A percentile compares a stretch with the other conserved stretches of the same genome.
Conservation (phyloP, 2,329 filamentous ascomycete genomes). For the Claviceps purpurea region DNA sequence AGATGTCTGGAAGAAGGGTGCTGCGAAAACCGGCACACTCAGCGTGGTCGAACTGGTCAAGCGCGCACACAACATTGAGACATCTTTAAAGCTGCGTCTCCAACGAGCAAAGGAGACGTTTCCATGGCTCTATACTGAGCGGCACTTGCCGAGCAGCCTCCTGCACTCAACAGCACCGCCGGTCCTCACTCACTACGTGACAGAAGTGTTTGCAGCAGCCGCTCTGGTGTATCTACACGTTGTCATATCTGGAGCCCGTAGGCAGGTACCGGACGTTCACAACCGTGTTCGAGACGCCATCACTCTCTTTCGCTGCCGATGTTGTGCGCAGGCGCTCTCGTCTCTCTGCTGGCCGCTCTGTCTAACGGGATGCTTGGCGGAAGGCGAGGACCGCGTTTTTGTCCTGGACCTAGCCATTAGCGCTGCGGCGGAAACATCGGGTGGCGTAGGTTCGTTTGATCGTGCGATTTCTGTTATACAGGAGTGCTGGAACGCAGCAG, state of each 20-base stretch:
- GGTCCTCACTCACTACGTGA: background rate
- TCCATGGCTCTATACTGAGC: background rate
- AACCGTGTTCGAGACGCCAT: background rate
- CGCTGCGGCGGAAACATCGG: background rate
- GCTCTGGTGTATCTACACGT: background rate
- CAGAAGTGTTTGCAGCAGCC: background rate
- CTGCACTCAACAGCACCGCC: background rate
- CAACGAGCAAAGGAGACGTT: background rate
- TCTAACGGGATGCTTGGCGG: background rate
- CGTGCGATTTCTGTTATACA: background rate
- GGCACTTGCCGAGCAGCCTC: background rate
- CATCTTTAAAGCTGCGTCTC: background rate
- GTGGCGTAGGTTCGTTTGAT: background rate
- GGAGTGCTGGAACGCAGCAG: background rate
- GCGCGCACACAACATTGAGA: background rate
- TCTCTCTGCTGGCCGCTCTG: background rate
- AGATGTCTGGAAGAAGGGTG: background rate
- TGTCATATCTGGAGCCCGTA: background rate
- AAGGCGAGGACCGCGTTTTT: background rate
- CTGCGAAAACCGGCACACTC: background rate
- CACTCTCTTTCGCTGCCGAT: background rate
- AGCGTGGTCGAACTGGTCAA: background rate
- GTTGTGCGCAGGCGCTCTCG: background rate
- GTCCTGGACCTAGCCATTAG: background rate
- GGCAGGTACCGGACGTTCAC: background rate